Evolutionary conservation across 2,329 filamentous ascomycete species (phyloP).

Genomic region (Phoma sp.): DNA sequence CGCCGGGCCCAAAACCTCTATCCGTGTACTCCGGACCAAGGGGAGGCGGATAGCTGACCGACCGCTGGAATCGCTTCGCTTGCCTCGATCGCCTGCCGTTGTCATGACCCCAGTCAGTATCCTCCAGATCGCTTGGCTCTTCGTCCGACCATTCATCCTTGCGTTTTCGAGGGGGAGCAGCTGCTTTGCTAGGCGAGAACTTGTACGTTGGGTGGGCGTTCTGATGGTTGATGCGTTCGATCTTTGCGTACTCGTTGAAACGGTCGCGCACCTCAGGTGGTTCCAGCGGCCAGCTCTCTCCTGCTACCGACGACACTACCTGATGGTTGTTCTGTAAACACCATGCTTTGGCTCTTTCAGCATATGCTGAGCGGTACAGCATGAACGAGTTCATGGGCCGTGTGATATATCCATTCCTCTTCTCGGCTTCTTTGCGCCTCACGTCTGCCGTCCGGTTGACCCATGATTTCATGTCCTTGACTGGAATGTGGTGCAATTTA

Average conservation of each 20-base stretch:
- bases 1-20: conserved; percentile 35
- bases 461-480: conserved; percentile 80
- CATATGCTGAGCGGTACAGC: conserved; percentile 92
- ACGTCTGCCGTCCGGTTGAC: conserved; percentile 73
- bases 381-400: conserved; percentile 98
- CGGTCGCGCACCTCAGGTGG: conserved; percentile 71
- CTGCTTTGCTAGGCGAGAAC: conserved; percentile 81
- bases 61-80: conserved; percentile 32
- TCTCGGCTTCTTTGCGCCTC: conserved; percentile 70
- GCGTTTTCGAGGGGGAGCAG: conserved; percentile 54
- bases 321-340: conserved; percentile 91
- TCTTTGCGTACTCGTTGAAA: conserved; percentile 78
- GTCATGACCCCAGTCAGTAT: conserved; percentile 47
- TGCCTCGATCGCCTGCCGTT: conserved; percentile 31
- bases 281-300: conserved; percentile 84
- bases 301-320: conserved; percentile 85
- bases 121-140: conserved; percentile 51
- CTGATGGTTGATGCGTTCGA: conserved; percentile 84
- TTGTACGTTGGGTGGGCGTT: conserved; percentile 90
- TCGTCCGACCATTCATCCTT: conserved; percentile 52
- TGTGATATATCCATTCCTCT: conserved; percentile 79
- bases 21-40: conserved; percentile 36
- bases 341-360: conserved; percentile 82
- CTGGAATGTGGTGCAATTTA: conserved; percentile 64
- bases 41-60: conserved; percentile 34